These are phyloP conservation scores for Parmelia sp. DNA, from an alignment of 495 filamentous ascomycete genomes.

Conservation along the genomic window DNA sequence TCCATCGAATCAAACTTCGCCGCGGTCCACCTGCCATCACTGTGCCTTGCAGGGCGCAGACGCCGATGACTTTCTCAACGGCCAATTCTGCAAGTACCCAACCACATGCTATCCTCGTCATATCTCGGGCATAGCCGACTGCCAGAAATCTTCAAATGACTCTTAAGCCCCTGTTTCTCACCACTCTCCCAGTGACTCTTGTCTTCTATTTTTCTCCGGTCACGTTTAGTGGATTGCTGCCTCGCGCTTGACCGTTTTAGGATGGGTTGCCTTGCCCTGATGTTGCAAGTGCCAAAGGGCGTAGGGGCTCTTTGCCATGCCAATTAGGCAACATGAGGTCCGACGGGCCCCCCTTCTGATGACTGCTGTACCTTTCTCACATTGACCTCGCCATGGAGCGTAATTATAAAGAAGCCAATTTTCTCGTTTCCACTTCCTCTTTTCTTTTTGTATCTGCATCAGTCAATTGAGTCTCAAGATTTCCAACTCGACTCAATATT, in stretches of 20 bases:
- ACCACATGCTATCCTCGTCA: background rate
- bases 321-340: background rate
- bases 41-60: slow-evolving; percentile 3
- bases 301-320: background rate
- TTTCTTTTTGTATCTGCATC: background rate
- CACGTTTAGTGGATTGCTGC: slow-evolving; percentile 1
- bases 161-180: background rate
- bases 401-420: background rate
- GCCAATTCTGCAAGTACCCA: background rate
- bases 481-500: background rate
- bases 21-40: background rate
- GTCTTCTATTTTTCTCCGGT: background rate
- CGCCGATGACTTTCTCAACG: background rate
- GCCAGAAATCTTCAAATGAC: slow-evolving; percentile 1
- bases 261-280: background rate
- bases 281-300: slow-evolving; percentile 3
- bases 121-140: slow-evolving; percentile 1
- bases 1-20: background rate
- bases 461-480: background rate
- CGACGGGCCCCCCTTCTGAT: background rate
- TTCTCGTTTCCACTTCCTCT: background rate
- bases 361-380: background rate
- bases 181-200: background rate
- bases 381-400: background rate
- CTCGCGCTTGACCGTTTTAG: slow-evolving; percentile 3